Evolutionary conservation across 345 rosid genomes (phyloP).

Genomic region (Dipteronia dyeriana): DNA sequence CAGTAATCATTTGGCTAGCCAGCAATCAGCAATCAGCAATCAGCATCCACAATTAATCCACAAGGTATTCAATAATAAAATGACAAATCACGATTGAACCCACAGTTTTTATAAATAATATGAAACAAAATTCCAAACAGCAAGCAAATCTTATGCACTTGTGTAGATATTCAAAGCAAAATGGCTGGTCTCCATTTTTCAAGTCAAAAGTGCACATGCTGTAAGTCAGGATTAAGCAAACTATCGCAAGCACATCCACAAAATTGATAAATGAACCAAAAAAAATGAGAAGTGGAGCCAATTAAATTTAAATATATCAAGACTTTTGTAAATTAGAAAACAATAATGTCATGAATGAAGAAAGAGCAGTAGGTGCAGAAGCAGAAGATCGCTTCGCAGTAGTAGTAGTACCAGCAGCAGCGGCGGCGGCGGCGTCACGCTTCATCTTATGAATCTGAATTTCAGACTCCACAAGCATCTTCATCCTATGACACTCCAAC

Average conservation of each 20-base stretch:
- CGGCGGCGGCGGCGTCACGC: conserved; percentile 9
- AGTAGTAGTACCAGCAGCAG: background rate
- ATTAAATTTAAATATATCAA: too few relatives aligned
- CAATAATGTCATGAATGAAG: background rate
- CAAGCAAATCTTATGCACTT: background rate
- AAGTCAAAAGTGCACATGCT: background rate
- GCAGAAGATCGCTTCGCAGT: background rate
- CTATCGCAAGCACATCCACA: too few relatives aligned
- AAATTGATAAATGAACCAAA: background rate
- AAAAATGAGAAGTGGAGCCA: background rate
- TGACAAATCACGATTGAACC: background rate
- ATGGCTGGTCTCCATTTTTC: background rate
- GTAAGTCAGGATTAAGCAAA: background rate
- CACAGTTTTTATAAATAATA: background rate
- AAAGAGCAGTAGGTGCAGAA: background rate
- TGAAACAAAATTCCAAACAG: background rate
- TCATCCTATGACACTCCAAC: conserved; percentile 71
- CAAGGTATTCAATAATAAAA: background rate
- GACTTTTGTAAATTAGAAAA: background rate
- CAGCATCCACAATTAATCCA: background rate
- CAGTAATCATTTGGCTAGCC: background rate
- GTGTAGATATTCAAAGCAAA: background rate
- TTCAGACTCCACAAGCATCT: conserved; percentile 68
- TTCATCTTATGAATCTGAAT: conserved; percentile 63
- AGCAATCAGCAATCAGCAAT: background rate